A percentile compares a stretch with the other conserved stretches of the same genome.
Conservation (phyloP, 2,329 filamentous ascomycete genomes). For the Calonectria fujianensis region DNA sequence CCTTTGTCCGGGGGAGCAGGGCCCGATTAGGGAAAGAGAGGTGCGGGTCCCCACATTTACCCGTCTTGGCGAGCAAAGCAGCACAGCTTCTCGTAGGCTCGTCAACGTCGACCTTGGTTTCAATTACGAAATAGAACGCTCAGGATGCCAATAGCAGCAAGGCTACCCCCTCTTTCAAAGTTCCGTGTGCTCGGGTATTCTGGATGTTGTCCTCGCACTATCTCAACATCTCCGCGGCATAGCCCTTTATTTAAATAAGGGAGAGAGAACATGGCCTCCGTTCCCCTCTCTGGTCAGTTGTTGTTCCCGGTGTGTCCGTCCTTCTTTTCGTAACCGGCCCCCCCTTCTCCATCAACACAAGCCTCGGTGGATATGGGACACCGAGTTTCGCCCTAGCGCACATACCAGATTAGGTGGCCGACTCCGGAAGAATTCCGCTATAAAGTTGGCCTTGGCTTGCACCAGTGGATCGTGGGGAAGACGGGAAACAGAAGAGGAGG, state of each 20-base stretch:
- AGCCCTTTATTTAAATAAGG: conserved; percentile 15
- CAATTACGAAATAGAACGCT: conserved; percentile 53
- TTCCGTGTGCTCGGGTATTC: conserved; percentile 19
- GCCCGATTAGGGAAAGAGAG: conserved; percentile 2
- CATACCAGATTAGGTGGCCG: conserved; percentile 30
- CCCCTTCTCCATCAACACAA: not conserved
- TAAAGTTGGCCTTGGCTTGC: conserved; percentile 1
- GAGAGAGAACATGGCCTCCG: not conserved
- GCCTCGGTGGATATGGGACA: conserved; percentile 1
- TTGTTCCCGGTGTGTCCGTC: conserved; percentile 3
- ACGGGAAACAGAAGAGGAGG: conserved; percentile 6
- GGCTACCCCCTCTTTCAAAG: not conserved
- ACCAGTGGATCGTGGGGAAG: conserved; percentile 17
- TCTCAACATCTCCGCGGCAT: conserved; percentile 38
- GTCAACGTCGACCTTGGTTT: conserved; percentile 44
- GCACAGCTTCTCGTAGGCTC: conserved; percentile 30
- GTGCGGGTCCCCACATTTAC: conserved; percentile 43
- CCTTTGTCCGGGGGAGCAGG: conserved; percentile 16
- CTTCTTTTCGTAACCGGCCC: not conserved
- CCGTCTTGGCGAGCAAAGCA: conserved; percentile 35
- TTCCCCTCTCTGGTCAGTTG: not conserved
- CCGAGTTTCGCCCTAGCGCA: conserved; percentile 25
- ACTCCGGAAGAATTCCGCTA: conserved; percentile 20
- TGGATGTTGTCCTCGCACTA: not conserved
- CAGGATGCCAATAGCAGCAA: conserved; percentile 49